Base-by-base conservation (phyloP, 2,329 filamentous ascomycete species). In the Trichoderma citrinoviride region DNA sequence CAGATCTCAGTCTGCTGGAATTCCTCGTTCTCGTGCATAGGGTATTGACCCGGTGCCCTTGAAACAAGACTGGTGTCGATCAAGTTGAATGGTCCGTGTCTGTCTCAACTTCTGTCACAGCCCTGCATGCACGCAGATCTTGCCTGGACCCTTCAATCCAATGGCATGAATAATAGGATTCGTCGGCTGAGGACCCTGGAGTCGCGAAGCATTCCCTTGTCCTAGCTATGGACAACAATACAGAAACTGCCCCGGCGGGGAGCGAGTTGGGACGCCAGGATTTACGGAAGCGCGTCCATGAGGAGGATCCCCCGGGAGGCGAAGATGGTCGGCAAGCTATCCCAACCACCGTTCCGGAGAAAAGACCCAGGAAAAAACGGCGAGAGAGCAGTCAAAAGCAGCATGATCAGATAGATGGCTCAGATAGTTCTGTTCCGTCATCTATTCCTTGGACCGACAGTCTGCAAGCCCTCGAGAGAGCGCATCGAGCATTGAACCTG, bases 401-500 rank as follows among this genome's bases (percentile, higher is more conserved):
- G 17, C 23, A 46, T 12, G 10, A 7, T 14, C 27, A 23, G 15
- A 61, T 33, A n/a, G 40, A 44, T 19, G 47, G 17, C 21, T 21
- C 65, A 10, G 74, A 68, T 43, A 70, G 40, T 27, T 50, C 61
- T 5, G 65, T 71, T 8, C 60, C 70, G 8, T 79, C 79, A 63
- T 66, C 73, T 25, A 77, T 80, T 29, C 78, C 80, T 55, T 97
- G 94, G 93, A 93, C 93, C 0, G 82, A 86, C 1, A 81, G 84
- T 52, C 91, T 98, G 75, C 89, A 86, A 64, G 80, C 82, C 47
- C 82, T 98, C 8, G 87, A 90, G 27, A 88, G 89, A 74, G 90
- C 89, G 0, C 91, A 98, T 74, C 86, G 88, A 67, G 94, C 95
- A 1, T 79, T 99, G 66, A 99, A 97, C 71, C 79, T 98, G 1